phyloP scores from a whole-genome alignment of 352 stramenopile genomes.

The Pythium apleroticum region DNA sequence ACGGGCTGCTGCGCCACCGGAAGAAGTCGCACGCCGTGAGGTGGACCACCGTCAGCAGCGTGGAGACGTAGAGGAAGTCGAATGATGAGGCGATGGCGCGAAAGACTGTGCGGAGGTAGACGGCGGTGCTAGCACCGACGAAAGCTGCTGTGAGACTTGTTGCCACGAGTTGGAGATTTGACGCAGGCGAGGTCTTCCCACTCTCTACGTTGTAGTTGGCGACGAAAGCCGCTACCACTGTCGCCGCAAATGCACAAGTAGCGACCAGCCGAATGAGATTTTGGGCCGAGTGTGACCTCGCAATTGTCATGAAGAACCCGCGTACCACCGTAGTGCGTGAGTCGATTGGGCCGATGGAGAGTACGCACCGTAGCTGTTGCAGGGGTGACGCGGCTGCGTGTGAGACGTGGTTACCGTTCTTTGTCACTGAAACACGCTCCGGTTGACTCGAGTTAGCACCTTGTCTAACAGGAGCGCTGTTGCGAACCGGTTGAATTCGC shows the following conservation, averaged over 20 bases:
- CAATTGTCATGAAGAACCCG: not conserved
- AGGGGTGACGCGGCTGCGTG: not conserved
- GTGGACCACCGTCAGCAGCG: slow-evolving; percentile 12
- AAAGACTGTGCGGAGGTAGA: not conserved
- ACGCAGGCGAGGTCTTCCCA: not conserved
- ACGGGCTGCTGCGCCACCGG: slow-evolving; percentile 13
- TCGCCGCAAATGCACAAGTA: not conserved
- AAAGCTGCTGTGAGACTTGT: not conserved
- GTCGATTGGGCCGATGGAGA: not conserved
- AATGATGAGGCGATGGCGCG: slow-evolving; percentile 3
- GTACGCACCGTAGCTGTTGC: not conserved
- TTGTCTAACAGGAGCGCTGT: not conserved
- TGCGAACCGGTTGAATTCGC: not conserved
- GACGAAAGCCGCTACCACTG: not conserved
- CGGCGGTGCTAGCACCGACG: not conserved
- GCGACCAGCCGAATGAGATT: not conserved
- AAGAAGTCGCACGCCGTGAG: slow-evolving; percentile 13
- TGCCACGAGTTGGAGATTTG: not conserved
- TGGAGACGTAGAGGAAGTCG: slow-evolving; percentile 24
- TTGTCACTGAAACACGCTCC: not conserved
- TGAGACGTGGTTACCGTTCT: not conserved
- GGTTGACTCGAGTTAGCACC: too few relatives aligned
- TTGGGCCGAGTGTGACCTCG: not conserved
- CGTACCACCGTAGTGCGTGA: not conserved
- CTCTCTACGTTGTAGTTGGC: not conserved